These are phyloP conservation scores for Lactarius trivialis DNA, from an alignment of 768 basidiomycete genomes.

Conservation along the genomic window DNA sequence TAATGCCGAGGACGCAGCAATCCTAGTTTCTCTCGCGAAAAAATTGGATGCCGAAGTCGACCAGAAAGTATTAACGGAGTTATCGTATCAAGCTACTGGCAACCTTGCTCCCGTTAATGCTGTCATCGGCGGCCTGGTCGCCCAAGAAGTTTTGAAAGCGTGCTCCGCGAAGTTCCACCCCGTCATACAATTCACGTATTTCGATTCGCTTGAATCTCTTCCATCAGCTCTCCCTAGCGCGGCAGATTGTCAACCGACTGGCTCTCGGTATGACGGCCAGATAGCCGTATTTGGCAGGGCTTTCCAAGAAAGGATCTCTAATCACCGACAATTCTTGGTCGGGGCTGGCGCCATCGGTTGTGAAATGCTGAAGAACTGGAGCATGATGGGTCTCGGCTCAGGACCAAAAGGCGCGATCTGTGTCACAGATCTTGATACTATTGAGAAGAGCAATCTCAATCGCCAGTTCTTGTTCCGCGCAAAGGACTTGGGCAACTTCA, in stretches of 20 bases:
- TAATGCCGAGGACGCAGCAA: constrained; percentile 70
- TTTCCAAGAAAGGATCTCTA: constrained; percentile 89
- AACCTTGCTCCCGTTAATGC: constrained; percentile 87
- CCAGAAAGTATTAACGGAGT: constrained; percentile 74
- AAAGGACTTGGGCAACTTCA: constrained; percentile 96
- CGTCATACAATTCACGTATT: constrained; percentile 90
- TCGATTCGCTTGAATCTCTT: constrained; percentile 94
- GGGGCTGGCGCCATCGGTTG: constrained; percentile 99
- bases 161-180: constrained; percentile 98
- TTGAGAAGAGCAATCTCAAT: constrained; percentile 98
- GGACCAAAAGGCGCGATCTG: constrained; percentile 76
- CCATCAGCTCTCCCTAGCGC: constrained; percentile 72
- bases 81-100: constrained; percentile 87
- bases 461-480: constrained; percentile 96
- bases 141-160: constrained; percentile 96
- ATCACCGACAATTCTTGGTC: constrained; percentile 91
- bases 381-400: constrained; percentile 91
- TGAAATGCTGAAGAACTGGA: constrained; percentile 99
- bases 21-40: constrained; percentile 71
- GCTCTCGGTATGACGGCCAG: constrained; percentile 87
- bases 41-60: constrained; percentile 68
- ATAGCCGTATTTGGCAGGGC: constrained; percentile 90
- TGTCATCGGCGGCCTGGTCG: constrained; percentile 94
- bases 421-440: constrained; percentile 96
- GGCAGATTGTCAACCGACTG: constrained; percentile 72